Base-by-base conservation (phyloP, 495 filamentous ascomycete species). In the Lasiosphaeria hispida region DNA sequence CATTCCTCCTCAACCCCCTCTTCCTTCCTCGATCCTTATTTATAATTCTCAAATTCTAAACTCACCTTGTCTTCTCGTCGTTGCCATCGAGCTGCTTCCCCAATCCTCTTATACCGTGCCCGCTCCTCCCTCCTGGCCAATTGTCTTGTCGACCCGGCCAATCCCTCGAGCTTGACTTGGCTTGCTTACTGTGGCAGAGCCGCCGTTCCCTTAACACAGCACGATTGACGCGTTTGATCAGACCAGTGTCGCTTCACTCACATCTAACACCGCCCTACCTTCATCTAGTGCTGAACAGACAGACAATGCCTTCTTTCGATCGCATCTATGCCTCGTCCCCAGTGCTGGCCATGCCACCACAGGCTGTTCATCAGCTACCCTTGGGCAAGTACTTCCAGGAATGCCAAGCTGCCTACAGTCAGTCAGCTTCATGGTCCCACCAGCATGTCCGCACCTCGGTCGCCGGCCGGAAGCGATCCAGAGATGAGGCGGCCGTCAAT, bases 381-480 rank as follows among this genome's bases (percentile, higher is more conserved):
- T 75, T 78, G 65, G 70, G 68, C 68, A 70, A 67, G 61, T 60
- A 70, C 59, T 61, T 71, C 63, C 64, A 72, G 64, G 59, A 71
- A 53, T 69, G 72, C 64, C 77, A 77, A 55, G 34, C 66, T 44
- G 36, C 53, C 66, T 73, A 38, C 63, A 74, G 69, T 61, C 73
- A 76, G 11, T 61, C 73, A 45, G 45, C 59, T 37, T 66, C 68
- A 42, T 67, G 67, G 62, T 58, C 52, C 44, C 64, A 60, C 6
- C 63, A 66, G 54, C 63, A 65, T 36, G 59, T 55, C 40, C 64
- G 64, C 53, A 70, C 52, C 38, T 66, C 69, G 7, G 60, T 60
- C 14, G 79, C 80, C 49, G 83, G 85, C 40, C 84, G 83, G 59
- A 88, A 88, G 64, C 79, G 85, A 53, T 86, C 85, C 33, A 77